Base-by-base conservation (phyloP, 1,284 basidiomycete species). In the Ustilago xerochloae region DNA sequence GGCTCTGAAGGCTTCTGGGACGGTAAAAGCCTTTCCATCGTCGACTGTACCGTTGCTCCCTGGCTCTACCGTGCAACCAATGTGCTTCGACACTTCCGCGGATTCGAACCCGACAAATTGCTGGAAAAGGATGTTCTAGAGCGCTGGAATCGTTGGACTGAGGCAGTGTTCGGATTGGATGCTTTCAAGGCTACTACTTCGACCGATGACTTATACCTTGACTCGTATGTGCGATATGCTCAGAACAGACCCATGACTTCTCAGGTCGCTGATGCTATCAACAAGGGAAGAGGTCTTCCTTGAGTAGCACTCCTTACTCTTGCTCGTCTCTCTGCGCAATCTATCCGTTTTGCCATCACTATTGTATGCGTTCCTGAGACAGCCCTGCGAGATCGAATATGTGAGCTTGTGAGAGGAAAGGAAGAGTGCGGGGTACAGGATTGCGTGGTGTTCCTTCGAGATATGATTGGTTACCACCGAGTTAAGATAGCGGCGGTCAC, bases 1-100 rank as follows among this genome's bases (percentile, higher is more conserved):
- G 20, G 32, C 30, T 29, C 57, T 3, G 43, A 20, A 2, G 47
- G 91, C 86, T 92, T 90, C 89, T 85, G 86, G 51, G 88, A 87
- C 20, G 78, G 82, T 0, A 88, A 88, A 1, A 86, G 88, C n/a
- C 82, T 91, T 28, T 89, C 89, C 30, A 88, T 89, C 86, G 87
- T 88, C 4, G 92, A 93, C 79, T 88, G 91, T 54, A 89, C 91
- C 86, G 89, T 87, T 4, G 90, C 87, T 13, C 92, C 92, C n/a
- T 93, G 92, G 91, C 80, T 92, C 1, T 90, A 89, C 82, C 87
- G 91, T 28, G 87, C 90, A 9, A 88, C 85, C 9, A 89, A 89
- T 39, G 91, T 91, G 3, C 84, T 93, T 43, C 87, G 87, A 55
- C 89, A 91, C 79, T 93, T 91, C 75, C 88, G 91, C 15, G 89